These are phyloP conservation scores for Ogataea degrootiae DNA, from an alignment of 805 yeast species.

Conservation along the genomic window DNA sequence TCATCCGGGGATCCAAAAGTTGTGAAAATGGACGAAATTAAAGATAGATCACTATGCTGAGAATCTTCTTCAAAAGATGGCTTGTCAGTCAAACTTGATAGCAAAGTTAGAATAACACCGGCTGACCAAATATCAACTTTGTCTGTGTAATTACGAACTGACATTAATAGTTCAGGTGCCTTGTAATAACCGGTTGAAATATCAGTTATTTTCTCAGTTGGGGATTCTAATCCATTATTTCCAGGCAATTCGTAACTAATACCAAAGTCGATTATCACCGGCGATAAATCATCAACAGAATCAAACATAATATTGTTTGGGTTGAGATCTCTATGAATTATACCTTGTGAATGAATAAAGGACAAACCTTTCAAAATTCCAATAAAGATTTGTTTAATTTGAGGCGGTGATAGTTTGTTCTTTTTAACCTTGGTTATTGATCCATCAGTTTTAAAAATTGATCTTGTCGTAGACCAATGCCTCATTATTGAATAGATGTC, in stretches of 20 bases:
- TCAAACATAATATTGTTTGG: conserved; percentile 55
- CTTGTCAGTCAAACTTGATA: conserved; percentile 38
- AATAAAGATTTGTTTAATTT: conserved; percentile 29
- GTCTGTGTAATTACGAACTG: conserved; percentile 46
- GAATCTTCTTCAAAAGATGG: conserved; percentile 37
- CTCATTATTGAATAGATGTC: conserved; percentile 34
- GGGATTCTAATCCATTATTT: conserved; percentile 67
- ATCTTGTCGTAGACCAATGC: conserved; percentile 29
- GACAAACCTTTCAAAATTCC: conserved; percentile 43
- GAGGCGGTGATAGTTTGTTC: conserved; percentile 13
- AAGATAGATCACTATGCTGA: conserved; percentile 49
- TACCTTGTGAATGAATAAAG: conserved; percentile 66
- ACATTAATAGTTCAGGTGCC: conserved; percentile 71
- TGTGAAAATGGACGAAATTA: conserved; percentile 50
- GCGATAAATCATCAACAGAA: conserved; percentile 19
- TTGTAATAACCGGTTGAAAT: conserved; percentile 65
- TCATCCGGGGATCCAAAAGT: conserved; percentile 61
- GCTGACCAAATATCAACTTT: conserved; percentile 70
- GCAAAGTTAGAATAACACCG: conserved; percentile 55
- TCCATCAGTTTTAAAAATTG: conserved; percentile 16
- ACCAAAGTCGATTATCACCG: conserved; percentile 40
- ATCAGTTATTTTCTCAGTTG: conserved; percentile 41
- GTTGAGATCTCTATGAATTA: conserved; percentile 68
- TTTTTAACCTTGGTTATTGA: conserved; percentile 1
- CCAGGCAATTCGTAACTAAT: conserved; percentile 35